Base-by-base conservation (phyloP, 148 eudicot genomes). In the Rhododendron vialii region DNA sequence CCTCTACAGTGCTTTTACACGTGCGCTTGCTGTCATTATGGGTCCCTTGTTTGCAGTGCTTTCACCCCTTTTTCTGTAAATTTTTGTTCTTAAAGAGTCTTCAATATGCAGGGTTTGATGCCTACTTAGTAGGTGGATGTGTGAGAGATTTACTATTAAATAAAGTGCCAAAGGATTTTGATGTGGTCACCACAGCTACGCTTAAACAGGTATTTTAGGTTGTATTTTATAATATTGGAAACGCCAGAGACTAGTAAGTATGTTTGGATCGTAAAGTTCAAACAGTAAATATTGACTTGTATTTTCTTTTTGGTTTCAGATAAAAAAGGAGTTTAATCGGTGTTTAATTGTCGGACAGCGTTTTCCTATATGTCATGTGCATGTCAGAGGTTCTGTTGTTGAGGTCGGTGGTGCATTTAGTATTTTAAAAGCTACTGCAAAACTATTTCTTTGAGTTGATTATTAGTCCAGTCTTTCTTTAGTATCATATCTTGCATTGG, bases 101-200 rank as follows among this genome's bases (percentile, higher is more conserved):
- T 26, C 69, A 84, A 80, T 88, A 28, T 88, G 87, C 97, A 96
- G 99, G 99, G 78, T 92, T 89, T 88, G 93, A 93, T 81, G 92
- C 99, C 85, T 97, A 92, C 89, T 90, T 97, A 87, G 99, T 97
- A 51, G 99, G 99, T 92, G 99, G 99, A 53, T 97, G 98, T 89
- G 98, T 97, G 63, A 92, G 99, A 93, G 99, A 97, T 90, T 89
- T 97, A 87, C 83, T 97, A 53, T 91, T 95, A 35, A 91, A 91
- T 75, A 97, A 83, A 92, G 86, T 88, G 73, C 99, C 99, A 5
- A 97, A 94, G 86, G 99, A 97, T 92, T 97, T 92, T 85, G 99
- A 97, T 89, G 94, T 97, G 78, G 90, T 97, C 89, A 97, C 99
- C 48, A 91, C 98, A 33, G 99, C 99, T 69, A 53, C 80, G 77